Evolutionary conservation across 352 stramenopile genomes (phyloP), one percentile per base, ranked within the genome.

Genomic region (Phytophthora macrochlamydospora): DNA sequence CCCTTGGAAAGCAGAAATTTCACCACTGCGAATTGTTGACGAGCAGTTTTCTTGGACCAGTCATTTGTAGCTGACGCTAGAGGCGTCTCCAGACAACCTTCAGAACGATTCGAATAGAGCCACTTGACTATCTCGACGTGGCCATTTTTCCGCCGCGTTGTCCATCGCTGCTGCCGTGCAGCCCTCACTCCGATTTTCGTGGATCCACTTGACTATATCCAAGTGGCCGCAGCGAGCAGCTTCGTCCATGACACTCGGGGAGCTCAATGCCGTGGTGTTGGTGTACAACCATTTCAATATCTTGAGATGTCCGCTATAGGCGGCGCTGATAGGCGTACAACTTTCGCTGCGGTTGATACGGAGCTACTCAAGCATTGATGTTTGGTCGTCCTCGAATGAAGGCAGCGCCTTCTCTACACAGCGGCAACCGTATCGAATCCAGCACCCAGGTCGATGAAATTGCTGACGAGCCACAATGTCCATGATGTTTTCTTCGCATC

Each of bases 181-280:
- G 5, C 44, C 44, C 54, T 62, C 55, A 13, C 43, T 38, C 18
- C 55, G 55, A 48, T 54, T 62, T 3, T 12, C 43, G 38, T 62
- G n/a, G 14, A 62, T 7, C 43, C 31, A 62, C 2, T 4, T 18
- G n/a, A 54, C 1, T 1, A 43, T 48, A 33, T 53, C 32, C 32
- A 62, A n/a, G 18, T 38, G 30, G 24, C 28, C 11, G 12, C 54
- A 29, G 38, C 6, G 37, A 48, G 30, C n/a, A 18, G 42, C 42
- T 48, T 48, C 12, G 42, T 48, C 12, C 12, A n/a, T 48, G 11
- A 18, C 9, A 8, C 13, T 40, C 35, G 35, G 6, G 6, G 35
- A 11, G 35, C 35, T 11, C 35, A 6, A 11, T 40, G 35, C 35
- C 9, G 35, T 40, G 6, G 35, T 11, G 9, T 40, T 40, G 6